Base-by-base conservation (phyloP, 331 rosid species). In the Erythrophleum ivorense region DNA sequence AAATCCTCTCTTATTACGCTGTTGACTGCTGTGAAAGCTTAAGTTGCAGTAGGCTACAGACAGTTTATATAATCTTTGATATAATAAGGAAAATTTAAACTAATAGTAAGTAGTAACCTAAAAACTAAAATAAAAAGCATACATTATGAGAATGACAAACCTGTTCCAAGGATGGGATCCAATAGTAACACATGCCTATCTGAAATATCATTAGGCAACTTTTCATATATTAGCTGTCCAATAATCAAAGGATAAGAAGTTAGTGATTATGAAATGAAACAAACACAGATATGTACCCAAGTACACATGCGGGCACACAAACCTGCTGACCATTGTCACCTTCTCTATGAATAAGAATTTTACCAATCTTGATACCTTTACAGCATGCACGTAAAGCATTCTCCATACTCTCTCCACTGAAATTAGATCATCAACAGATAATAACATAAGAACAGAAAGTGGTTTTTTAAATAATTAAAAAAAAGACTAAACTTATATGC, bases 381-480 rank as follows among this genome's bases (percentile, higher is more conserved):
- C 99, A 95, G 81, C 99, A 95, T 68, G 99, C 99, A 76, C 99
- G 88, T 83, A 95, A 82, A 71, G 99, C 99, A 82, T 95, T 95
- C 88, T 95, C 99, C 99, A 95, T 95, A 79, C 99, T 95, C 91
- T 95, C 99, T 41, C 99, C 99, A 75, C 99, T 95, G 89, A 72
- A 53, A 84, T 77, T 16, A 69, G 62, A 66, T 55, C 45, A 73
- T 45, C 19, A 67, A 52, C 53, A 64, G 76, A 85, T 53, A 43
- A 66, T 13, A 59, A 31, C 71, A 58, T 43, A 65, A 63, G n/a
- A 66, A 83, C 53, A 43, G 64, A 87, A 76, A 59, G 15, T 33
- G 59, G 8, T 24, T 19, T 8, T 50, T 40, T 38, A 68, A 71
- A 13, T 2, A 64, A 67, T 34, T 40, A 46, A 67, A 84, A 52